phyloP scores from a whole-genome alignment of 108 stramenopile genomes.

The Fragilaria radians region DNA sequence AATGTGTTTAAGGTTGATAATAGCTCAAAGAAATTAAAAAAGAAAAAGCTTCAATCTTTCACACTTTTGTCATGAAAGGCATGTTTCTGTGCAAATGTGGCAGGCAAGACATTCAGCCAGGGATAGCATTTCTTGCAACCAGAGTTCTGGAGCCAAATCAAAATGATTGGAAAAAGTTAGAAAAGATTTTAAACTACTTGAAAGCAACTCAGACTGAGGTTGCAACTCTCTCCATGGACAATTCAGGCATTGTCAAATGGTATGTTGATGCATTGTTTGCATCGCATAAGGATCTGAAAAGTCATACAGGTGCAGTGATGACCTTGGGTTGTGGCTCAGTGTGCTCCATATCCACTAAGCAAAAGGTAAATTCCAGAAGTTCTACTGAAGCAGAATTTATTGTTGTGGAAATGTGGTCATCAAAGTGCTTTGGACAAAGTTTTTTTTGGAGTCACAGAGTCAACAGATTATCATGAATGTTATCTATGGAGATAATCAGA shows the following conservation, averaged over 20 bases:
- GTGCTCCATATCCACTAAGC: slow-evolving; percentile 4
- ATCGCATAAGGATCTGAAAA: slow-evolving; percentile 8
- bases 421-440: slow-evolving; percentile 7
- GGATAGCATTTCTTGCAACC: too few relatives aligned
- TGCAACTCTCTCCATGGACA: not conserved
- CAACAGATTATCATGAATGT: not conserved
- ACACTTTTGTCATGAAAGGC: too few relatives aligned
- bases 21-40: too few relatives aligned
- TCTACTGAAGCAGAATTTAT: slow-evolving; percentile 12
- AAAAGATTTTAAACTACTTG: not conserved
- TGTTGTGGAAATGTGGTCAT: slow-evolving; percentile 8
- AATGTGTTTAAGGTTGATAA: too few relatives aligned
- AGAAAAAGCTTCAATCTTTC: too few relatives aligned
- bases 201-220: not conserved
- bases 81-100: too few relatives aligned
- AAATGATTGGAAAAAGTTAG: slow-evolving; percentile 6
- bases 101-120: too few relatives aligned
- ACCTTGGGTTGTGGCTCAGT: not conserved
- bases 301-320: slow-evolving; percentile 1
- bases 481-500: slow-evolving; percentile 11
- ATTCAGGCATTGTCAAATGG: slow-evolving; percentile 1
- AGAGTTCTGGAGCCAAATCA: too few relatives aligned
- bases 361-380: not conserved
- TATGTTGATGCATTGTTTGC: slow-evolving; percentile 17
- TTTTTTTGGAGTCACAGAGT: slow-evolving; percentile 13